Conservation (phyloP, 257 asterid genomes). For the Jacaranda copaia region DNA sequence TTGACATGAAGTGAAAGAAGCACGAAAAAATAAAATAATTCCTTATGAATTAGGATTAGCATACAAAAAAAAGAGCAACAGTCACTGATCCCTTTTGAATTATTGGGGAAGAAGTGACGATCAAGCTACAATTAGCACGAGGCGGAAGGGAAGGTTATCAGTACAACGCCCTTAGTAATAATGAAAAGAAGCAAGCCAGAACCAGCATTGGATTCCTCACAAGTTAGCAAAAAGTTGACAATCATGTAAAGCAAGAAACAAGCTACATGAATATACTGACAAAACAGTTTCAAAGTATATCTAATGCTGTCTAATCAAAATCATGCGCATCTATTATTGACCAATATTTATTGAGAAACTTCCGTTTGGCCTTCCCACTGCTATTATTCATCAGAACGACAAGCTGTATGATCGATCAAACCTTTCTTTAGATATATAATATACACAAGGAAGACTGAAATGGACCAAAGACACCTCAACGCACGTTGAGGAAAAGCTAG, state of each 20-base stretch:
- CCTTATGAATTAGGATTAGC: too few relatives aligned
- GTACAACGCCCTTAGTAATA: neutral
- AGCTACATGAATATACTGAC: neutral
- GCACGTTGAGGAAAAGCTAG: conserved; percentile 19
- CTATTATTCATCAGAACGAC: conserved; percentile 48
- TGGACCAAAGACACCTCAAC: conserved; percentile 38
- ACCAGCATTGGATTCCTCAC: neutral
- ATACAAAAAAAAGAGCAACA: too few relatives aligned
- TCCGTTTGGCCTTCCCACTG: conserved; percentile 33
- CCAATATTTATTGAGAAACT: conserved; percentile 20
- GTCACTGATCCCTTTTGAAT: too few relatives aligned
- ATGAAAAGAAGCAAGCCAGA: neutral
- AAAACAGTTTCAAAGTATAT: neutral
- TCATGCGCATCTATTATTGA: conserved; percentile 51
- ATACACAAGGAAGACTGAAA: conserved; percentile 44
- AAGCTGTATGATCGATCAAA: conserved; percentile 36
- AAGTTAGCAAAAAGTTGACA: neutral
- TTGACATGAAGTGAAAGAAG: too few relatives aligned
- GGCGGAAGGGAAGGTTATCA: neutral
- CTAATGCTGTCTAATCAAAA: conserved; percentile 32
- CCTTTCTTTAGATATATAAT: conserved; percentile 39
- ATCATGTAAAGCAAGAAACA: neutral
- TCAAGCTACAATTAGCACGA: too few relatives aligned
- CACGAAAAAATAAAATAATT: too few relatives aligned
- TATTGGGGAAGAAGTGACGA: too few relatives aligned